Percentiles rank a stretch among this genome's conserved stretches.
phyloP scores from a whole-genome alignment of 1,284 basidiomycete species.

The Ustilago lituana region DNA sequence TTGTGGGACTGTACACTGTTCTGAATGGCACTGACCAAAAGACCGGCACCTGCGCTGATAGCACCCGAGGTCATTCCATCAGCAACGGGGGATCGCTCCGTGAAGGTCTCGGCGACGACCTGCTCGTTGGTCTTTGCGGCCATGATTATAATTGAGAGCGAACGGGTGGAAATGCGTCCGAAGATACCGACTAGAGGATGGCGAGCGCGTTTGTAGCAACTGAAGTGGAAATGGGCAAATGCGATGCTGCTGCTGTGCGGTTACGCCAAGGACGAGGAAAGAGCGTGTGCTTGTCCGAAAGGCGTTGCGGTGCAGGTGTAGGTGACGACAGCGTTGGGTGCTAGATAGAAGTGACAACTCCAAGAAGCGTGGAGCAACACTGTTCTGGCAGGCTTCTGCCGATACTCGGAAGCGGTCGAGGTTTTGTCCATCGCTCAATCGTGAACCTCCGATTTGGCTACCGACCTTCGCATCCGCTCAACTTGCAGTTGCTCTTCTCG shows the following conservation, averaged over 20 bases:
- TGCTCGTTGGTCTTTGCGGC: constrained; percentile 40
- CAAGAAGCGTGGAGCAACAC: constrained; percentile 8
- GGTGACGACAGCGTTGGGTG: not conserved
- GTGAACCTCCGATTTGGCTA: too few relatives aligned
- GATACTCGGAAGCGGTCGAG: not conserved
- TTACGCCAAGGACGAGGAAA: not conserved
- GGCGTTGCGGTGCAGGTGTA: not conserved
- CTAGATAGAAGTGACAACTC: not conserved
- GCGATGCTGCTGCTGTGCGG: not conserved
- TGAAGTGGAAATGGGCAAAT: not conserved
- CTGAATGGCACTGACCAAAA: constrained; percentile 63
- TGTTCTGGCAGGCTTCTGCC: not conserved
- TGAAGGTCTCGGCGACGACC: constrained; percentile 50
- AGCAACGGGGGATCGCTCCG: constrained; percentile 49
- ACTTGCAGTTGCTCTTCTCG: constrained; percentile 10
- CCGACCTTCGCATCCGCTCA: constrained; percentile 30
- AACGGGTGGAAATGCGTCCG: too few relatives aligned
- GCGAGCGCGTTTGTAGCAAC: not conserved
- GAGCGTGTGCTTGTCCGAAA: not conserved
- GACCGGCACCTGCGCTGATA: constrained; percentile 53
- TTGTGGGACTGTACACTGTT: constrained; percentile 72
- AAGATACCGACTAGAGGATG: not conserved
- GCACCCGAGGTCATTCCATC: constrained; percentile 55
- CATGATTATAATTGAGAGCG: constrained; percentile 26
- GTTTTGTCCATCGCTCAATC: constrained; percentile 5